Evolutionary conservation across 177 flowering plant genomes (phyloP), one percentile per base, ranked within the genome.

Genomic region (Vitis hybrid): DNA sequence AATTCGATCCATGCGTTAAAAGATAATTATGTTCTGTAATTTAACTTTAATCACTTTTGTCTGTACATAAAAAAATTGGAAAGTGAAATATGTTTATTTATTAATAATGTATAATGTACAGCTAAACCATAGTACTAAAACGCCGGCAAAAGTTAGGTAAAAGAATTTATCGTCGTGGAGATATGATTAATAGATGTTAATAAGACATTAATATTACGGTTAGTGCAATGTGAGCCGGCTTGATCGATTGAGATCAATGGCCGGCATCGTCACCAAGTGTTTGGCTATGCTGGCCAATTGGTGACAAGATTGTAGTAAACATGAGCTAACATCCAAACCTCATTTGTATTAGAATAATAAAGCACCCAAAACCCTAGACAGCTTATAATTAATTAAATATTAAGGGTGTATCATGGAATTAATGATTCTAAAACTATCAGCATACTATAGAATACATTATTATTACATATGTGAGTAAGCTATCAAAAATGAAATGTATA

Each of bases 141-240:
- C 71, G 78, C 78, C 75, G 76, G 78, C 79, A 34, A 66, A 55
- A 70, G 18, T 65, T 68, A 69, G 61, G 49, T 59, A 68, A 62
- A 66, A 66, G 60, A 58, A 30, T 52, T 52, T 26, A 2, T 50
- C 30, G 5, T 57, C 54, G 15, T 12, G 48, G 11, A 58, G 52
- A 26, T 58, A n/a, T 59, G 60, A 72, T 68, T 71, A 69, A 54
- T 64, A 60, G 71, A 30, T 63, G 60, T 54, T 70, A 79, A 75
- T 72, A 75, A 61, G 75, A 77, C 79, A 77, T 17, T 70, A 6
- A 40, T 40, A 19, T 68, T 75, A 15, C 71, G 67, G 32, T 74
- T 52, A 64, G 75, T 34, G 72, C 77, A 56, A 71, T 45, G 69
- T 63, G 18, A 60, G 80, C 70, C 72, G 72, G 74, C 80, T 67